These are phyloP conservation scores for Fusarium annulatum DNA, from an alignment of 2,329 filamentous ascomycete genomes.

Conservation along the genomic window DNA sequence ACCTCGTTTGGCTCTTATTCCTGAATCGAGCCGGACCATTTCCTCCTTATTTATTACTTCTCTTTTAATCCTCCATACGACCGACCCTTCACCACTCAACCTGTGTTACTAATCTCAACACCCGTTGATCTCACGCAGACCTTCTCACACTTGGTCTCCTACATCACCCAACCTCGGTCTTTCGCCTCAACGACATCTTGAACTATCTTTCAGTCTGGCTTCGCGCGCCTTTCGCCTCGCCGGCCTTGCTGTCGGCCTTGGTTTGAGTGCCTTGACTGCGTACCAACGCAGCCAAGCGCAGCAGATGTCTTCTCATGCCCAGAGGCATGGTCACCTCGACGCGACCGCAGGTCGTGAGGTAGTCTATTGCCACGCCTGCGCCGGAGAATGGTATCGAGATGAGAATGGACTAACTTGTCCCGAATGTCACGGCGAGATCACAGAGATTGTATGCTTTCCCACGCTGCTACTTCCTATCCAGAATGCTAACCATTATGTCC, in stretches of 20 bases:
- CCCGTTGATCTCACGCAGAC: not conserved
- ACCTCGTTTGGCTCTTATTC: conserved; percentile 16
- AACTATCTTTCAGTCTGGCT: conserved; percentile 60
- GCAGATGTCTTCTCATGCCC: conserved; percentile 51
- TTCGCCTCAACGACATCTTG: conserved; percentile 5
- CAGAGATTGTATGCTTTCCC: conserved; percentile 78
- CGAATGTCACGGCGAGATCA: conserved; percentile 79
- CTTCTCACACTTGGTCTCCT: not conserved
- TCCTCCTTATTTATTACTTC: not conserved
- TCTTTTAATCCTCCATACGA: not conserved
- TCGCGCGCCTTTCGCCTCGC: conserved; percentile 65
- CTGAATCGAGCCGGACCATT: conserved; percentile 1
- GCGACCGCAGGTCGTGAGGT: conserved; percentile 70
- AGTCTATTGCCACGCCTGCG: conserved; percentile 87
- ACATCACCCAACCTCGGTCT: not conserved
- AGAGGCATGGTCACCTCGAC: conserved; percentile 57
- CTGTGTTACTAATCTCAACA: conserved; percentile 1
- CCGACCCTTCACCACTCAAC: not conserved
- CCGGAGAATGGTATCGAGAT: conserved; percentile 82
- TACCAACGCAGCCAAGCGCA: conserved; percentile 61
- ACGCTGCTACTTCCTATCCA: not conserved
- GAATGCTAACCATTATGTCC: conserved; percentile 26
- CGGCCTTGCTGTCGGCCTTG: conserved; percentile 68
- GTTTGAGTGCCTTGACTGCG: conserved; percentile 66
- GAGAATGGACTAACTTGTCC: conserved; percentile 78